These are phyloP conservation scores for Quercus ilex DNA, from an alignment of 306 rosid genomes.

Conservation along the genomic window DNA sequence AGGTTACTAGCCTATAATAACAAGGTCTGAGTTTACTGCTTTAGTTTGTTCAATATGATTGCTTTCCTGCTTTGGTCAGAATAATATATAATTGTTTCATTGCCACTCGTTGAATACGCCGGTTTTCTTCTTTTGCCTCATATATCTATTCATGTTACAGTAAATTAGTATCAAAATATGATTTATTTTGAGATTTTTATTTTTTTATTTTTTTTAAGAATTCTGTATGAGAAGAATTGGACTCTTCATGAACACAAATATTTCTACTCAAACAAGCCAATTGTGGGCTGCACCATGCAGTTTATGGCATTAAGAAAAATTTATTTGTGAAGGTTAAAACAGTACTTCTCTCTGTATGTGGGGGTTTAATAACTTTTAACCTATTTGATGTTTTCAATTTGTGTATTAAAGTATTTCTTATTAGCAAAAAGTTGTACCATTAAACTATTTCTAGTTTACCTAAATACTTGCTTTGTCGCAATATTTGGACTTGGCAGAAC, in stretches of 20 bases:
- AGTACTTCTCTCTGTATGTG: neutral
- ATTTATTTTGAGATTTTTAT: neutral
- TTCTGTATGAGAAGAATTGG: neutral
- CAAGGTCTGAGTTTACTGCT: slow-evolving; percentile 56
- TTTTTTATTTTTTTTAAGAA: neutral
- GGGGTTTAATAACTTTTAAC: neutral
- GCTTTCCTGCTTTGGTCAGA: neutral
- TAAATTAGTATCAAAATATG: neutral
- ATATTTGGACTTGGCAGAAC: slow-evolving; percentile 55
- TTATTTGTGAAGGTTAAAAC: neutral
- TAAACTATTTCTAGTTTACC: neutral
- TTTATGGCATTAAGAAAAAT: neutral
- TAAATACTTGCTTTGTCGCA: neutral
- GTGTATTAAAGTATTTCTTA: neutral
- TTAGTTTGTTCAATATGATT: slow-evolving; percentile 1
- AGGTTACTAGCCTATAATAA: slow-evolving; percentile 81
- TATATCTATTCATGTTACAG: neutral
- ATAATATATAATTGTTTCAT: neutral
- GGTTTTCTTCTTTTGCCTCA: neutral
- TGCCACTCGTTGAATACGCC: slow-evolving; percentile 1
- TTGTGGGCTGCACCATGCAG: neutral
- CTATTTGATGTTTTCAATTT: neutral
- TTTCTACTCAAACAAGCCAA: neutral
- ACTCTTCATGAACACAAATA: neutral
- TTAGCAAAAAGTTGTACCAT: neutral